phyloP scores from a whole-genome alignment of 2,329 filamentous ascomycete species.

The Trichoderma koningiopsis region DNA sequence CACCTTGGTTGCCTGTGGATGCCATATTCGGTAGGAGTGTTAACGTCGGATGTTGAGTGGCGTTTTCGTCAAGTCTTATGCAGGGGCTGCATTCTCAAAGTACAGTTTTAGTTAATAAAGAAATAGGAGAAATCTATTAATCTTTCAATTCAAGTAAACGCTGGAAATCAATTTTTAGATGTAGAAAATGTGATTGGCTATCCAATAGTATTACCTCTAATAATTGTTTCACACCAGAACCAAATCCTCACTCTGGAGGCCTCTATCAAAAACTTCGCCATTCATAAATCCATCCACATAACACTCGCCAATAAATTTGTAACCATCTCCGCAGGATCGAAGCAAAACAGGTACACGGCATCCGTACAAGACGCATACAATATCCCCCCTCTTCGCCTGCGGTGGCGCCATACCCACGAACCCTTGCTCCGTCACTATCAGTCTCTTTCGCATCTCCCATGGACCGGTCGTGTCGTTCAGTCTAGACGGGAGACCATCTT shows the following conservation, averaged over 20 bases:
- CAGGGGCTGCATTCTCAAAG: conserved; percentile 2
- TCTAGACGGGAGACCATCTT: neutral
- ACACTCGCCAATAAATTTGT: neutral
- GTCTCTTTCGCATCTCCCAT: neutral
- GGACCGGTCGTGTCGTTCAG: neutral
- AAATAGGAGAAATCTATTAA: too few relatives aligned
- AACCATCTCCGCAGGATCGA: neutral
- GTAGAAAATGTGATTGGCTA: too few relatives aligned
- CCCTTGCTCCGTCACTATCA: neutral
- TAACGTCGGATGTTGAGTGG: conserved; percentile 10
- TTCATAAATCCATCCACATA: neutral
- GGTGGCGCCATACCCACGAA: neutral
- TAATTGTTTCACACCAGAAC: neutral
- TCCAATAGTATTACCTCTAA: too few relatives aligned
- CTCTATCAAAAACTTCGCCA: neutral
- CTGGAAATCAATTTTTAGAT: too few relatives aligned
- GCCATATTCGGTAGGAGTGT: neutral
- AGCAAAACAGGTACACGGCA: neutral
- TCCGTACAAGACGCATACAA: neutral
- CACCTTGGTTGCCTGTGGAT: neutral
- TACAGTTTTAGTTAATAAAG: too few relatives aligned
- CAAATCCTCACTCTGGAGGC: neutral
- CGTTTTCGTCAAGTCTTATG: neutral
- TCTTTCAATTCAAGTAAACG: too few relatives aligned
- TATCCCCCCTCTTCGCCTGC: neutral